A percentile compares a stretch with the other conserved stretches of the same genome.
Evolutionary conservation across 2,329 filamentous ascomycete genomes (phyloP).

Genomic region (Botrytis fragariae): DNA sequence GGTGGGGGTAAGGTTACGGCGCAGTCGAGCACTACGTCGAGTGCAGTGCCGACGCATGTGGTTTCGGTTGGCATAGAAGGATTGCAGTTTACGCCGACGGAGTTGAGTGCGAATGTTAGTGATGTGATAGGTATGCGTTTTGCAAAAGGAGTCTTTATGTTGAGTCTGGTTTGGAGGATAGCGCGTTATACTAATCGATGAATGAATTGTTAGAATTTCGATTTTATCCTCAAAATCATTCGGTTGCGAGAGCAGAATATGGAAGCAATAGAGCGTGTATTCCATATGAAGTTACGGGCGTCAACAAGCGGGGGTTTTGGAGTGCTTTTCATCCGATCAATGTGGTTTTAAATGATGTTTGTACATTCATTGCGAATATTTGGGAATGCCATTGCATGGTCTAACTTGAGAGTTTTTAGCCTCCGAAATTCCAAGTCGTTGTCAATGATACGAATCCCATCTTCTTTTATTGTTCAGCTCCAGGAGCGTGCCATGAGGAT

Average conservation of each 20-base stretch:
- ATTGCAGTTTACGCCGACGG: slow-evolving; percentile 27
- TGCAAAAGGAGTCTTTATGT: background rate
- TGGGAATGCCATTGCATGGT: background rate
- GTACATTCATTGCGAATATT: slow-evolving; percentile 21
- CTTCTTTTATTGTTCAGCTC: slow-evolving; percentile 69
- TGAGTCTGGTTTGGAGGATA: background rate
- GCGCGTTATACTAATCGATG: slow-evolving; percentile 5
- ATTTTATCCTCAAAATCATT: slow-evolving; percentile 63
- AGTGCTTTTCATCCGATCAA: slow-evolving; percentile 49
- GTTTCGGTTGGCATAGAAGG: slow-evolving; percentile 23
- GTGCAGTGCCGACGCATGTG: slow-evolving; percentile 12
- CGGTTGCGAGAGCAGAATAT: slow-evolving; percentile 58
- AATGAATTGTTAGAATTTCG: slow-evolving; percentile 45
- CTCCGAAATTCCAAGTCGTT: slow-evolving; percentile 44
- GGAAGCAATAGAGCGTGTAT: slow-evolving; percentile 54
- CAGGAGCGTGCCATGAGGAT: slow-evolving; percentile 59
- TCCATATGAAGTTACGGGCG: slow-evolving; percentile 54
- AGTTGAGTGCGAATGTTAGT: slow-evolving; percentile 28
- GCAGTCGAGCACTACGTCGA: slow-evolving; percentile 12
- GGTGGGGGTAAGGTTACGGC: slow-evolving; percentile 2
- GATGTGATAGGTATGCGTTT: slow-evolving; percentile 29
- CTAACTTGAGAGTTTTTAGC: slow-evolving; percentile 22
- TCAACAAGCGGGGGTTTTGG: slow-evolving; percentile 54
- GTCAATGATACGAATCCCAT: slow-evolving; percentile 63
- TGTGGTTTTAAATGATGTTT: slow-evolving; percentile 43